Base-by-base conservation (phyloP, 2,329 filamentous ascomycete species). In the Alternaria dauci region DNA sequence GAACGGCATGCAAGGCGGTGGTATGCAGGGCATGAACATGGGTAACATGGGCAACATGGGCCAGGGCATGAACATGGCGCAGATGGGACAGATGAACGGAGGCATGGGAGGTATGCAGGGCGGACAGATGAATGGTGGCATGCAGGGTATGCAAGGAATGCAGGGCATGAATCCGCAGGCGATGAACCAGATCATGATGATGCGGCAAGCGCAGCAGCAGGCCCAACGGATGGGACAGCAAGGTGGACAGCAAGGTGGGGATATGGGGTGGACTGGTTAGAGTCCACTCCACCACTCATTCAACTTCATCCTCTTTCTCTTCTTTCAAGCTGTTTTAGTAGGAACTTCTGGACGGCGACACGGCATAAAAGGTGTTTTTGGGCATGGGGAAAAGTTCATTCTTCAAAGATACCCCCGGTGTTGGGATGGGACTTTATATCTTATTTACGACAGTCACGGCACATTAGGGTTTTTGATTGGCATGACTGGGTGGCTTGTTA, bases 161-260 rank as follows among this genome's bases (percentile, higher is more conserved):
- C 65, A 70, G 46, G 60, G 58, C 8, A 67, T 58, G 55, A 74
- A 69, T 16, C 71, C 71, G 59, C 73, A 77, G 59, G 74, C 78
- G 47, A 62, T 71, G 57, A 72, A 75, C 62, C 72, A 75, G 61
- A 73, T 75, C 70, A 69, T 74, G 67, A 68, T 75, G 66, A 73
- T 76, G 74, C 61, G 71, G n/a, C 74, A 75, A 61, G 70, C 68
- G 5, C 75, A 77, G 52, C 65, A 67, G 47, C 65, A 70, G 44
- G 63, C 66, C 23, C 68, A 72, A 32, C 59, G 70, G 41, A 68
- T 68, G 62, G 62, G 66, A 12, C 69, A 68, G 41, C 71, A 59
- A 23, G 66, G 65, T n/a, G 65, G 65, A 9, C 67, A 70, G 38
- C 67, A 71, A 47, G 66, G 67, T 20, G 71, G 62, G 5, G 70